A percentile compares a stretch with the other conserved stretches of the same genome.
These are phyloP conservation scores for Vitis rotundifolia DNA, from an alignment of 164 flowering plant species.

Conservation along the genomic window DNA sequence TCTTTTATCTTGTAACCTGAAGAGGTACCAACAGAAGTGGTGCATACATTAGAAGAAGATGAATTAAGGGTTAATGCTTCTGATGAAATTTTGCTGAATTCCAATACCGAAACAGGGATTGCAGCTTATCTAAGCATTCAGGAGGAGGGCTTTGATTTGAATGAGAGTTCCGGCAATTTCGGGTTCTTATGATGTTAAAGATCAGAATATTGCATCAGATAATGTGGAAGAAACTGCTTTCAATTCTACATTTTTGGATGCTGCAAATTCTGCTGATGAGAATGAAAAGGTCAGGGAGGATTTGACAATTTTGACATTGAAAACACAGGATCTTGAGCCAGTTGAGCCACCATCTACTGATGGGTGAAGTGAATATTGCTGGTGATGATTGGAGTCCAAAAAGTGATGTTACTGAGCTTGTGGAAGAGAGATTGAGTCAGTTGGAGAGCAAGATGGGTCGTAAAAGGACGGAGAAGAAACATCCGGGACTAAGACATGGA, in stretches of 20 bases:
- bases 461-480: constrained; percentile 43
- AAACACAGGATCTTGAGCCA: constrained; percentile 9
- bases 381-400: constrained; percentile 31
- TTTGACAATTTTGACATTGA: no score
- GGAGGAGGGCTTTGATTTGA: constrained; percentile 1
- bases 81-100: background rate
- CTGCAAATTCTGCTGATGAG: constrained; percentile 9
- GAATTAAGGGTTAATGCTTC: background rate
- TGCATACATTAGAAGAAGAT: background rate
- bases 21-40: background rate
- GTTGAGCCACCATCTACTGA: constrained; percentile 10
- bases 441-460: constrained; percentile 44
- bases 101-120: background rate
- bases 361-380: constrained; percentile 21
- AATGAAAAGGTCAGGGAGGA: background rate
- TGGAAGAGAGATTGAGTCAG: constrained; percentile 51
- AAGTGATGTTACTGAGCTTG: constrained; percentile 48
- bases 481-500: background rate
- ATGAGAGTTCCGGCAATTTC: constrained; percentile 5
- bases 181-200: constrained; percentile 2
- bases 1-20: no score
- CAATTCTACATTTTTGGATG: constrained; percentile 3
- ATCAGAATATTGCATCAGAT: background rate
- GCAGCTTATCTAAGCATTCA: background rate
- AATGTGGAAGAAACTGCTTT: constrained; percentile 4